Evolutionary conservation across 345 rosid species (phyloP), one percentile per base, ranked within the genome.

Genomic region (Excoecaria cochinchinensis): DNA sequence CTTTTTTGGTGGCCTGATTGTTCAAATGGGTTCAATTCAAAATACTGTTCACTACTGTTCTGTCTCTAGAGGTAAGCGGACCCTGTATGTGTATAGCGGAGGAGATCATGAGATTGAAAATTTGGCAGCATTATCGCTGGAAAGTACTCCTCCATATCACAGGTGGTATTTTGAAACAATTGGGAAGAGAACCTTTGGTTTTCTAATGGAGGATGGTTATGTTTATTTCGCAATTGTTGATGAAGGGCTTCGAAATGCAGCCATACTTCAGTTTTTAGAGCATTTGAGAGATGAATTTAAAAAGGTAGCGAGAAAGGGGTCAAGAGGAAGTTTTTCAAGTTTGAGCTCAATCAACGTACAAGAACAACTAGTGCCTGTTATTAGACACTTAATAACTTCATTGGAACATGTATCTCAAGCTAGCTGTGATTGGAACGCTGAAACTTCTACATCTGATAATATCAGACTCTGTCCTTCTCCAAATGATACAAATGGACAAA

Each of bases 161-260:
- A 85, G 70, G 74, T 90, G 95, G 95, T 94, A 94, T 79, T 89
- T 88, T 55, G 98, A 91, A 86, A 89, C 98, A 0, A 24, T 82
- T 0, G 75, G 86, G 56, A 86, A 81, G 78, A 88, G 57, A 73
- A 90, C 88, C 25, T 90, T 84, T 25, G 94, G 96, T 6, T 92
- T 90, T 75, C 67, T 94, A 67, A 77, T 89, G 0, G 94, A 90
- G 75, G 94, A 90, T 68, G 90, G 91, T 79, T 86, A 75, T 81
- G 84, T 88, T 58, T 90, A 86, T 83, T 90, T 94, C 56, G 73
- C 90, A 12, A 87, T 94, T 73, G 92, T 86, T 66, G 91, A 87
- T 58, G 85, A 89, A 71, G 86, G 86, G 48, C 82, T 89, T 42
- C 84, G 89, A 67, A 90, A 77, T 52, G 76, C 42, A 5, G 83